Evolutionary conservation across 73 alveolate genomes (phyloP).

Genomic region (Tetrahymena elliotti): DNA sequence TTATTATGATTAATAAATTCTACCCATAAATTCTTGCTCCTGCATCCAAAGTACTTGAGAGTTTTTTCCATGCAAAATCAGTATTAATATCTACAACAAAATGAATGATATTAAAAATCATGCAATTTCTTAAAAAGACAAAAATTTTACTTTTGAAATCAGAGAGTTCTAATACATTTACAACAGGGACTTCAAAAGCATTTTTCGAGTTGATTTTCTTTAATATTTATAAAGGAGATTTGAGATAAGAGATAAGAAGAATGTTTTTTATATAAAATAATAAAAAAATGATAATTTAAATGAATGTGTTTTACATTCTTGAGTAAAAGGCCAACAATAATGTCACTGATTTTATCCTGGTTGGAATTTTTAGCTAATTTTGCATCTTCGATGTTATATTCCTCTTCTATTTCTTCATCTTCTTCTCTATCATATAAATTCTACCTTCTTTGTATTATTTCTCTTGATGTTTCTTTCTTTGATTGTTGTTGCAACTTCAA

Average conservation of each 20-base stretch:
- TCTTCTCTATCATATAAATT: not conserved
- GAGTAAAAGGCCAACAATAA: not conserved
- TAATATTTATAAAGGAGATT: not conserved
- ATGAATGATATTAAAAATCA: not conserved
- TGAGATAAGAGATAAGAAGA: not conserved
- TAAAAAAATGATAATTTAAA: not conserved
- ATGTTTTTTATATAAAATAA: not conserved
- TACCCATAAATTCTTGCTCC: constrained; percentile 48
- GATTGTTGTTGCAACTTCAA: not conserved
- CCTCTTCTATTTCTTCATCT: not conserved
- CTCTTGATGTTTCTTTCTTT: not conserved
- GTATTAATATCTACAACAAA: constrained; percentile 2
- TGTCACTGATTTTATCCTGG: not conserved
- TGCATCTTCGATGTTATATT: not conserved
- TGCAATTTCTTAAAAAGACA: not conserved
- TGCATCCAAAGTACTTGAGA: constrained; percentile 51
- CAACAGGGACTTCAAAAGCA: constrained; percentile 45
- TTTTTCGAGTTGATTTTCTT: constrained; percentile 46
- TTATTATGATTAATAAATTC: not conserved
- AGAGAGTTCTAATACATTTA: constrained; percentile 8
- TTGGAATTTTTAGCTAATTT: not conserved
- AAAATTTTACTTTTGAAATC: constrained; percentile 10
- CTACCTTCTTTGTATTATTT: not conserved
- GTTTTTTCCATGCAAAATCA: constrained; percentile 45
- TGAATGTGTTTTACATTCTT: not conserved